phyloP scores from a whole-genome alignment of 1,284 basidiomycete genomes.

The Pseudozyma hubeiensis region DNA sequence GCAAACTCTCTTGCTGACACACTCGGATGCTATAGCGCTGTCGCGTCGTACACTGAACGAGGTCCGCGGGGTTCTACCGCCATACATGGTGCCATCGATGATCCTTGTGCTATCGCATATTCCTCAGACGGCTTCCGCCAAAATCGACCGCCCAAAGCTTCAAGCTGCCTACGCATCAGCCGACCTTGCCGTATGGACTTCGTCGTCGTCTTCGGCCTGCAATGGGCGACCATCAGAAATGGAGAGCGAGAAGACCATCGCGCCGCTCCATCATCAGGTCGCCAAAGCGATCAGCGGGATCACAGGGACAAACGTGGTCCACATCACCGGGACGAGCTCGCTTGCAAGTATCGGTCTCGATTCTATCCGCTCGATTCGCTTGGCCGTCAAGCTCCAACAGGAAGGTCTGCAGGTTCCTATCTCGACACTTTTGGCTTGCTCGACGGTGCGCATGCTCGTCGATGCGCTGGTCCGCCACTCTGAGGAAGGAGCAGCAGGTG shows the following conservation, averaged over 20 bases:
- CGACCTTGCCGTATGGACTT: conserved; percentile 3
- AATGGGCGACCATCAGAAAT: not conserved
- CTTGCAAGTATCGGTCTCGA: conserved; percentile 17
- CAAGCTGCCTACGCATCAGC: conserved; percentile 16
- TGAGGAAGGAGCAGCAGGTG: not conserved
- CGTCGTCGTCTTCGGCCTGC: not conserved
- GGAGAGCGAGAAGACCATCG: not conserved
- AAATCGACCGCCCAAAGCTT: conserved; percentile 16
- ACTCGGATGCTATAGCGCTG: conserved; percentile 2
- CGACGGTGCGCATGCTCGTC: conserved; percentile 8
- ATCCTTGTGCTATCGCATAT: conserved; percentile 12
- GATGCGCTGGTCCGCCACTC: not conserved
- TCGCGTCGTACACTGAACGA: conserved; percentile 4
- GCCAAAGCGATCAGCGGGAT: conserved; percentile 8
- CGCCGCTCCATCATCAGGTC: not conserved
- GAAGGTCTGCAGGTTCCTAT: conserved; percentile 2
- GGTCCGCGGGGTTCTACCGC: conserved; percentile 5
- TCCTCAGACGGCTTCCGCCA: conserved; percentile 26
- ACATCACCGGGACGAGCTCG: conserved; percentile 12
- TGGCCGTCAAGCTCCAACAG: conserved; percentile 24
- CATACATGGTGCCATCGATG: conserved; percentile 19
- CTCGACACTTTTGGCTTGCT: conserved; percentile 4
- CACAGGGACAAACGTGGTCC: conserved; percentile 5
- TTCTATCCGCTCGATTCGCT: conserved; percentile 18
- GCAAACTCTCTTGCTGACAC: conserved; percentile 3